A percentile compares a stretch with the other conserved stretches of the same genome.
phyloP scores from a whole-genome alignment of 305 asterid species.

The Rubia occidens region DNA sequence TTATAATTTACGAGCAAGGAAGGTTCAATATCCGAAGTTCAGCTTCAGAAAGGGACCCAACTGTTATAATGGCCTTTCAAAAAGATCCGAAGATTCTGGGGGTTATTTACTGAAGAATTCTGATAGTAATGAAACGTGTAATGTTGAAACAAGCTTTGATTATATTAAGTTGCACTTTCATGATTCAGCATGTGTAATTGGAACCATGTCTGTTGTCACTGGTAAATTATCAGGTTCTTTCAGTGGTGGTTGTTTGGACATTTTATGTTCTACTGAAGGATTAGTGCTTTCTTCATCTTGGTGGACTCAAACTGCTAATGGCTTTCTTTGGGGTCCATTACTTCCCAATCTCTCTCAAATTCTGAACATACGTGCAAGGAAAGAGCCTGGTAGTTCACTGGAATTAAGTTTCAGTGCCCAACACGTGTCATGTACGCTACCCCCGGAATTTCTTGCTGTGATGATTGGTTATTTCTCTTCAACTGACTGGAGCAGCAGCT shows the following conservation, averaged over 20 bases:
- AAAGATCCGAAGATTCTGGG: constrained; percentile 20
- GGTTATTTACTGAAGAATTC: constrained; percentile 23
- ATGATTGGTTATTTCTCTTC: constrained; percentile 70
- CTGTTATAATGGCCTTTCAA: constrained; percentile 17
- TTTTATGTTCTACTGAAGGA: constrained; percentile 65
- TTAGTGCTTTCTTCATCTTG: constrained; percentile 58
- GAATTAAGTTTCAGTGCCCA: constrained; percentile 51
- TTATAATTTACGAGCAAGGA: constrained; percentile 29
- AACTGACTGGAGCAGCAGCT: constrained; percentile 54
- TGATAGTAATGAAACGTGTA: constrained; percentile 23
- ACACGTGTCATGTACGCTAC: constrained; percentile 69
- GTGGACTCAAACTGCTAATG: constrained; percentile 42
- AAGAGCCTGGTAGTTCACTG: constrained; percentile 30
- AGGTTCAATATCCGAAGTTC: constrained; percentile 23
- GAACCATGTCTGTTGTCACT: constrained; percentile 47
- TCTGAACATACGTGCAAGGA: constrained; percentile 52
- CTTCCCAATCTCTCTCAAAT: constrained; percentile 51
- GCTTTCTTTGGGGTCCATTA: constrained; percentile 77
- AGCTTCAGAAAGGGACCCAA: constrained; percentile 25
- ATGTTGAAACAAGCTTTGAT: constrained; percentile 41
- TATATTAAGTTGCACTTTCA: constrained; percentile 60
- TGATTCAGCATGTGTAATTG: constrained; percentile 67
- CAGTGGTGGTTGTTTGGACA: constrained; percentile 41
- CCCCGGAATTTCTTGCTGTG: constrained; percentile 65
- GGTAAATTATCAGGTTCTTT: constrained; percentile 41